Conservation (phyloP, 306 rosid species). For the Acacia confusa region DNA sequence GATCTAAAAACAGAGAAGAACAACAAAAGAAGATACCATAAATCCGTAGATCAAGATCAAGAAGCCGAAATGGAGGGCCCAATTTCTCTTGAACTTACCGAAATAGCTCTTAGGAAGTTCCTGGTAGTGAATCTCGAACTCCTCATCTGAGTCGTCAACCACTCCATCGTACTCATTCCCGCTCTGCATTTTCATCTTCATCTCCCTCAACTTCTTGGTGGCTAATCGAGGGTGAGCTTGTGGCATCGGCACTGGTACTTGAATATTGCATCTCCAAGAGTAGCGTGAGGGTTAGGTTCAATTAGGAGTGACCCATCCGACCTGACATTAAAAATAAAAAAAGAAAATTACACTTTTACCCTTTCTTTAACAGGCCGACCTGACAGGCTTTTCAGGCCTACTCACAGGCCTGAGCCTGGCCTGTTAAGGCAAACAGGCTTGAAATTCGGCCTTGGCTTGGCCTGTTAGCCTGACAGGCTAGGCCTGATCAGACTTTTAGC, state of each 20-base stretch:
- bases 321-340: no score
- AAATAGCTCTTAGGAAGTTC: conserved; percentile 67
- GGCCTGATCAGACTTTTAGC: no score
- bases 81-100: conserved; percentile 70
- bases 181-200: conserved; percentile 42
- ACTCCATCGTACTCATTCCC: conserved; percentile 33
- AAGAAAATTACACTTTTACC: no score
- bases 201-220: conserved; percentile 55
- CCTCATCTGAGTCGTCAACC: conserved; percentile 50
- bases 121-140: conserved; percentile 65
- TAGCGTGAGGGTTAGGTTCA: no score
- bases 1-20: conserved; percentile 55
- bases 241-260: conserved; percentile 88
- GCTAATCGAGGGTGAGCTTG: conserved; percentile 65
- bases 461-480: no score
- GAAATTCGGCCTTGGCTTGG: no score
- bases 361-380: no score
- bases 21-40: conserved; percentile 62
- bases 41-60: conserved; percentile 54
- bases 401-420: no score
- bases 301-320: no score
- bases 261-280: no score
- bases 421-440: no score
- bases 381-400: no score
- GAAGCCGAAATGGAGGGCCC: conserved; percentile 70